Evolutionary conservation across 2,329 filamentous ascomycete species (phyloP).

Genomic region (Colletotrichum brevisporum): DNA sequence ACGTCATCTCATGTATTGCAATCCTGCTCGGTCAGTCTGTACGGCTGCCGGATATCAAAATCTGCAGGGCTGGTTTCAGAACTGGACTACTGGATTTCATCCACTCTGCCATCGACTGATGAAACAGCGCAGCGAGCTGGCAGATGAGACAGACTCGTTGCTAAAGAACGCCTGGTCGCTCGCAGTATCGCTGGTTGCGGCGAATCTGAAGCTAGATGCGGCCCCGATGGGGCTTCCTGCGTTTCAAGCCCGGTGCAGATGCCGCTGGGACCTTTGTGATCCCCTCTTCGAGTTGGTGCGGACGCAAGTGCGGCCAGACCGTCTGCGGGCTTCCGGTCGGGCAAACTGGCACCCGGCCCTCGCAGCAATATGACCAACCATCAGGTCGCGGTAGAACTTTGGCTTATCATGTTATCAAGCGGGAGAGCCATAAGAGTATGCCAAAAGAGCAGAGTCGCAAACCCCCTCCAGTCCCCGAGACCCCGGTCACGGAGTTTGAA

Average conservation of each 20-base stretch:
- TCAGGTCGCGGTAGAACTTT: constrained; percentile 60
- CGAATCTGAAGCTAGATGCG: constrained; percentile 83
- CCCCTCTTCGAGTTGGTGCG: constrained; percentile 93
- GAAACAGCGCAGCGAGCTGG: constrained; percentile 87
- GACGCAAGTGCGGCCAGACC: constrained; percentile 88
- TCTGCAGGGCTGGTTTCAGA: constrained; percentile 87
- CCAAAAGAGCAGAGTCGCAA: constrained; percentile 65
- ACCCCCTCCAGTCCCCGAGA: constrained; percentile 78
- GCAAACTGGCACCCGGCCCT: too few species aligned
- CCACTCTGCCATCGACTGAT: constrained; percentile 92
- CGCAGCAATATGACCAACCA: constrained; percentile 62
- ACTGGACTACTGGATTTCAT: constrained; percentile 92
- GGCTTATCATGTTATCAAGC: too few species aligned
- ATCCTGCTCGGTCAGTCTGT: constrained; percentile 67
- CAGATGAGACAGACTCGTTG: constrained; percentile 86
- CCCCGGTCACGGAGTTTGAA: constrained; percentile 94
- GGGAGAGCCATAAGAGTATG: constrained; percentile 65
- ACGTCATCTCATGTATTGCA: background rate
- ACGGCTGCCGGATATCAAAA: constrained; percentile 84
- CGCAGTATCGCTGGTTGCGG: constrained; percentile 90
- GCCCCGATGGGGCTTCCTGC: too few species aligned
- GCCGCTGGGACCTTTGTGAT: constrained; percentile 95
- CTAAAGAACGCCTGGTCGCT: constrained; percentile 89
- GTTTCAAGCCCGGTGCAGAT: too few species aligned
- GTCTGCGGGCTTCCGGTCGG: too few species aligned